A percentile compares a stretch with the other conserved stretches of the same genome.
phyloP scores from a whole-genome alignment of 139 green algal species.

The Dunaliella primolecta region DNA sequence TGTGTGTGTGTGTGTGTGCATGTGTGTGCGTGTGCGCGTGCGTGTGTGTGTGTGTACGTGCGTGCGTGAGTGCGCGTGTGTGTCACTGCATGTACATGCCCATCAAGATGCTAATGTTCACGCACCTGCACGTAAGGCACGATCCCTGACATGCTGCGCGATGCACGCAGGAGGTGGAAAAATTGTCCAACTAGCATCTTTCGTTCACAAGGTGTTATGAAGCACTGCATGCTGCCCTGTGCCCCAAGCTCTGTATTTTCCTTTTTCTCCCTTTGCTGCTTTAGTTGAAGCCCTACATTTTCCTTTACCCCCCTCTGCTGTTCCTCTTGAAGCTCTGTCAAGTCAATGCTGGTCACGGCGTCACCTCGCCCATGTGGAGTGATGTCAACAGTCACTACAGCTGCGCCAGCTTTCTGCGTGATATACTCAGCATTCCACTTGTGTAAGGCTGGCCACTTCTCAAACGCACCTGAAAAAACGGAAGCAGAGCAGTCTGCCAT shows the following conservation, averaged over 20 bases:
- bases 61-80: too few species aligned
- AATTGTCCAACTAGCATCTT: slow-evolving; percentile 31
- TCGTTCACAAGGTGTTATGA: slow-evolving; percentile 38
- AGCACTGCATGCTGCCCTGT: slow-evolving; percentile 24
- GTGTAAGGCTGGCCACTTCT: slow-evolving; percentile 12
- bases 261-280: neutral
- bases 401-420: neutral
- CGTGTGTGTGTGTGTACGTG: too few species aligned
- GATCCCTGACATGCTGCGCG: neutral
- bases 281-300: too few species aligned
- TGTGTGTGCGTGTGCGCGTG: too few species aligned
- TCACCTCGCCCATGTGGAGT: neutral
- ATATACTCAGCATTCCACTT: slow-evolving; percentile 20
- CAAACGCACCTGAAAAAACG: slow-evolving; percentile 12
- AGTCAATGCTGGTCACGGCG: neutral
- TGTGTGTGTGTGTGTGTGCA: too few species aligned
- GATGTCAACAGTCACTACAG: neutral
- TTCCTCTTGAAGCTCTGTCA: neutral
- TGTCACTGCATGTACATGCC: too few species aligned
- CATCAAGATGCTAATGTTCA: too few species aligned
- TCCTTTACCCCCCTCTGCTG: neutral
- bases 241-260: neutral
- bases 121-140: slow-evolving; percentile 11
- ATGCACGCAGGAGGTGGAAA: slow-evolving; percentile 21
- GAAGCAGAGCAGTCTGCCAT: neutral